Conservation (phyloP, 768 basidiomycete genomes). For the Clitopilus hobsonii region DNA sequence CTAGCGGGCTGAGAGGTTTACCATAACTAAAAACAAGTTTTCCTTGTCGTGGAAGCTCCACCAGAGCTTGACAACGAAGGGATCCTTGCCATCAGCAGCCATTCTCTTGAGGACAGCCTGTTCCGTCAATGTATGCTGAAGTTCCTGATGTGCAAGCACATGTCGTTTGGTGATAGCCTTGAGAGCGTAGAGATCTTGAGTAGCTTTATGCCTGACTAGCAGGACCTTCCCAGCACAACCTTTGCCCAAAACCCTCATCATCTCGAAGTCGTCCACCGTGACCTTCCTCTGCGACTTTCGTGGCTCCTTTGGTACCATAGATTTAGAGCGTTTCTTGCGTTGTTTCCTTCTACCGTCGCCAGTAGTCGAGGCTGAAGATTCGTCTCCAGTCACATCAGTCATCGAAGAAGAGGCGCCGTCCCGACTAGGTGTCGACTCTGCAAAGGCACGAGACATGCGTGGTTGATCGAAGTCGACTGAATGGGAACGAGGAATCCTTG, state of each 20-base stretch:
- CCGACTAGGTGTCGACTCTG: constrained; percentile 42
- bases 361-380: constrained; percentile 65
- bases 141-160: constrained; percentile 93
- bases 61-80: constrained; percentile 94
- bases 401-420: constrained; percentile 58
- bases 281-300: constrained; percentile 70
- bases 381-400: constrained; percentile 46
- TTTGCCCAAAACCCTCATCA: constrained; percentile 94
- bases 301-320: constrained; percentile 42
- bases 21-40: constrained; percentile 95
- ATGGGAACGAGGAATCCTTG: constrained; percentile 69
- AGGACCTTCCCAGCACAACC: constrained; percentile 97
- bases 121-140: constrained; percentile 95
- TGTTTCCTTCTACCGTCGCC: constrained; percentile 27
- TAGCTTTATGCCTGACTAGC: constrained; percentile 77
- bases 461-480: constrained; percentile 75
- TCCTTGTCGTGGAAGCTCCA: constrained; percentile 99
- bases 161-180: constrained; percentile 98
- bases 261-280: constrained; percentile 88
- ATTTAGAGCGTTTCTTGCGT: constrained; percentile 48
- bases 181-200: constrained; percentile 77
- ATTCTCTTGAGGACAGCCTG: constrained; percentile 93
- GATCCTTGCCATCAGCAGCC: constrained; percentile 84
- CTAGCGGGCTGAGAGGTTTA: constrained; percentile 26
- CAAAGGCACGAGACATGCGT: constrained; percentile 55